Percentiles rank a stretch among this genome's conserved stretches.
These are phyloP conservation scores for Fusarium nurragi DNA, from an alignment of 2,329 filamentous ascomycete genomes.

Conservation along the genomic window DNA sequence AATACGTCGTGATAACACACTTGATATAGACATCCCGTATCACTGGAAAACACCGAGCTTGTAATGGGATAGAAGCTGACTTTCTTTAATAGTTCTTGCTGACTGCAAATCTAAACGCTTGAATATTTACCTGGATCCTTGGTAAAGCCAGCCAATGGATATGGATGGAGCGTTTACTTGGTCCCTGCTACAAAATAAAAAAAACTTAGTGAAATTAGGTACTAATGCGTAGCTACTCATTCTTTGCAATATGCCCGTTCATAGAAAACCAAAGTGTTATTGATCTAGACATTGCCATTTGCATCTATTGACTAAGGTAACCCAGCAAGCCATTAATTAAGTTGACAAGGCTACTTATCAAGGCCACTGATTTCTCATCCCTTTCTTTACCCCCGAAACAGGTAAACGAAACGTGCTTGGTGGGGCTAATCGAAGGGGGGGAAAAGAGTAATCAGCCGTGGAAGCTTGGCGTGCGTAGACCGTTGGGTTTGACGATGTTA, in stretches of 20 bases:
- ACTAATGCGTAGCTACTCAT: too few relatives aligned
- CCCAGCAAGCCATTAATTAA: background rate
- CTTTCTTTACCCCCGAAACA: conserved; percentile 10
- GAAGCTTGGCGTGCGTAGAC: conserved; percentile 35
- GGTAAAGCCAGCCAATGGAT: too few relatives aligned
- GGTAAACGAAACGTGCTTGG: conserved; percentile 7
- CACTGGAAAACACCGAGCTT: background rate
- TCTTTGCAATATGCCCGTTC: background rate
- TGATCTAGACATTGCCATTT: background rate
- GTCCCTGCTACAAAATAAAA: too few relatives aligned
- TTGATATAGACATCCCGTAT: background rate
- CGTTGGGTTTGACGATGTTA: conserved; percentile 41
- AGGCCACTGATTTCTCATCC: conserved; percentile 2
- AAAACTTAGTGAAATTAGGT: too few relatives aligned
- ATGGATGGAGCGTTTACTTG: too few relatives aligned
- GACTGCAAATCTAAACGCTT: background rate
- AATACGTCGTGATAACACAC: background rate
- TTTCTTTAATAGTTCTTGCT: background rate
- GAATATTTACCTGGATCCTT: background rate
- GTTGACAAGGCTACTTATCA: background rate
- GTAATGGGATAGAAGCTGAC: background rate
- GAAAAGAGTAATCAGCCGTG: conserved; percentile 7
- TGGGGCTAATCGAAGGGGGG: conserved; percentile 20
- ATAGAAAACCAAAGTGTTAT: background rate
- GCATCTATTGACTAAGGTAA: background rate